phyloP scores from a whole-genome alignment of 164 flowering plant species.

The Chimonanthus praecox region DNA sequence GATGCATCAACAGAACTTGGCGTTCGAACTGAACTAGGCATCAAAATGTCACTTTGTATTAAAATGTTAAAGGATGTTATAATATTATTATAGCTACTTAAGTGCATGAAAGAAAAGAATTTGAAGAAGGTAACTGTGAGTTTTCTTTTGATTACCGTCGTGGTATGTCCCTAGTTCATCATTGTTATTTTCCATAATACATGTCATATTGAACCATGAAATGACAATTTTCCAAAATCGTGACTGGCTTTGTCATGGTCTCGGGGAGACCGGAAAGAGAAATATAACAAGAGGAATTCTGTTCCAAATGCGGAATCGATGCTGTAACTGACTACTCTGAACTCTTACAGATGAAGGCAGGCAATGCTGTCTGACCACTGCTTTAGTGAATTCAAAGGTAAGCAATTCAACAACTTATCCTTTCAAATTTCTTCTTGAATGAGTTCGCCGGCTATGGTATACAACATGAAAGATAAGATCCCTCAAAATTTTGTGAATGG shows the following conservation, averaged over 20 bases:
- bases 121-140: too few species aligned
- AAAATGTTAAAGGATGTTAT: too few species aligned
- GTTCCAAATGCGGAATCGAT: not conserved
- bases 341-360: constrained; percentile 38
- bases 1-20: too few species aligned
- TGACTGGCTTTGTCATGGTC: not conserved
- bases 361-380: constrained; percentile 36
- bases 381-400: constrained; percentile 40
- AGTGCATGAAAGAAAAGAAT: too few species aligned
- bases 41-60: too few species aligned
- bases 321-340: not conserved
- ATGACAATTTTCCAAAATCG: not conserved
- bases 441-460: not conserved
- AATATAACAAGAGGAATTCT: not conserved
- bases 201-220: not conserved
- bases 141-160: too few species aligned
- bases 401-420: not conserved
- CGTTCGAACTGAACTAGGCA: too few species aligned
- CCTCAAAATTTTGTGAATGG: not conserved
- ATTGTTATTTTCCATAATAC: too few species aligned
- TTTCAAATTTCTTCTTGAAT: not conserved
- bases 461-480: too few species aligned
- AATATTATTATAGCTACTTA: too few species aligned
- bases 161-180: not conserved
- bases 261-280: too few species aligned